Conservation (phyloP, 805 yeast species). For the Kockiozyma suomiensis region DNA sequence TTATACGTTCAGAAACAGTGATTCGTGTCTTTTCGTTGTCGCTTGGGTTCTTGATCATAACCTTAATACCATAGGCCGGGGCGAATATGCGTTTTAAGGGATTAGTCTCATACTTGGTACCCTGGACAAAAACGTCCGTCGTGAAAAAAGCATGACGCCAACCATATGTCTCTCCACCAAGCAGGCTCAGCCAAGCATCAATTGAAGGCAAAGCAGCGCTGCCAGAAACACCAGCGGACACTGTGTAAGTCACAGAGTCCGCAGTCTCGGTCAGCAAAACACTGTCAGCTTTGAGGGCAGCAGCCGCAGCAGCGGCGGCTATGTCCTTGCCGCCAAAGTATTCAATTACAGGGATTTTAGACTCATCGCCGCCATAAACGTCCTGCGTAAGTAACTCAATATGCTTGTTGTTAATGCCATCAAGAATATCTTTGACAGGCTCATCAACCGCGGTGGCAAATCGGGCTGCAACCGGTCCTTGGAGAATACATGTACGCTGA, state of each 20-base stretch:
- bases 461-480: conserved; percentile 98
- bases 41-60: conserved; percentile 59
- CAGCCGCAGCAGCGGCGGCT: conserved; percentile 36
- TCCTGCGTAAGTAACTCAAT: conserved; percentile 63
- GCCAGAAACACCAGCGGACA: conserved; percentile 35
- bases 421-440: conserved; percentile 90
- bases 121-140: conserved; percentile 81
- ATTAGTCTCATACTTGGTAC: conserved; percentile 72
- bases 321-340: conserved; percentile 76
- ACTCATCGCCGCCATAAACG: conserved; percentile 67
- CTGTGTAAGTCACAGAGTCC: conserved; percentile 11
- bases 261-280: conserved; percentile 37
- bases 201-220: conserved; percentile 44
- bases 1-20: conserved; percentile 67
- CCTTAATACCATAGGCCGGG: conserved; percentile 67
- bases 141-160: conserved; percentile 94
- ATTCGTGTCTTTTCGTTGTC: conserved; percentile 60
- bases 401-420: conserved; percentile 87
- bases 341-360: conserved; percentile 83
- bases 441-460: conserved; percentile 84
- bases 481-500: conserved; percentile 97
- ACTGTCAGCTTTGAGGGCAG: conserved; percentile 33
- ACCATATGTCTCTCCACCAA: conserved; percentile 75
- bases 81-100: conserved; percentile 79
- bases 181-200: conserved; percentile 70